These are phyloP conservation scores for Rhodotorula graminis DNA, from an alignment of 768 basidiomycete genomes.

Conservation along the genomic window DNA sequence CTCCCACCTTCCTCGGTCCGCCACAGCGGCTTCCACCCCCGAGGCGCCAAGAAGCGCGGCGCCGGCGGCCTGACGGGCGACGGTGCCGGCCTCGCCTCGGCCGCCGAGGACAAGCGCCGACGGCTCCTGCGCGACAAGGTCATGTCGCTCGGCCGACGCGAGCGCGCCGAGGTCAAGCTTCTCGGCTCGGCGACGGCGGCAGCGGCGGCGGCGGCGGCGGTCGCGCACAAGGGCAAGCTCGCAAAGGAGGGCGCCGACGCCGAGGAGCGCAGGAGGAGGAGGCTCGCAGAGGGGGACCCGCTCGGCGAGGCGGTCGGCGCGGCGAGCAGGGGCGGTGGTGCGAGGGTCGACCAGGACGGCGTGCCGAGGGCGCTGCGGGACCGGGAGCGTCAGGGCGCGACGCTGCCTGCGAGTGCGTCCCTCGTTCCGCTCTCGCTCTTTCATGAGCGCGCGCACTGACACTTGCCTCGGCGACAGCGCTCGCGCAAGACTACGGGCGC, in stretches of 20 bases:
- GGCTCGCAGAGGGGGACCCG: not conserved
- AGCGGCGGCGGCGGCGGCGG: not conserved
- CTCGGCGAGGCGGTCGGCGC: slow-evolving; percentile 16
- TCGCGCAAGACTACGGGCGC: slow-evolving; percentile 32
- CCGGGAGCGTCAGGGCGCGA: not conserved
- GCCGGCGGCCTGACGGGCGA: slow-evolving; percentile 3
- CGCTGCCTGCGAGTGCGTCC: not conserved
- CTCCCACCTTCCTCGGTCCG: slow-evolving; percentile 40
- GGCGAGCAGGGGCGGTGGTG: not conserved
- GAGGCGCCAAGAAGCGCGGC: slow-evolving; percentile 34
- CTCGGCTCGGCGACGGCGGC: not conserved
- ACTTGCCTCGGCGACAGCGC: slow-evolving; percentile 1
- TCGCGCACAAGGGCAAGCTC: not conserved
- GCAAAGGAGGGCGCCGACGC: not conserved
- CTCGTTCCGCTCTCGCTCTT: too few relatives aligned
- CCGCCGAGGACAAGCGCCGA: slow-evolving; percentile 16
- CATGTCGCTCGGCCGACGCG: slow-evolving; percentile 33
- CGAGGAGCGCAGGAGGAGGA: not conserved
- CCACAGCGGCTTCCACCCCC: slow-evolving; percentile 38
- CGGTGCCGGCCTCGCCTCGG: slow-evolving; percentile 6
- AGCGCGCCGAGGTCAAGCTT: slow-evolving; percentile 33
- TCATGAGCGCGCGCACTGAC: too few relatives aligned
- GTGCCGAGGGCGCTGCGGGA: not conserved
- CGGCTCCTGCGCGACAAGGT: slow-evolving; percentile 34
- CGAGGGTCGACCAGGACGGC: not conserved